phyloP scores from a whole-genome alignment of 75 land plant genomes.

The Cupressus sempervirens region DNA sequence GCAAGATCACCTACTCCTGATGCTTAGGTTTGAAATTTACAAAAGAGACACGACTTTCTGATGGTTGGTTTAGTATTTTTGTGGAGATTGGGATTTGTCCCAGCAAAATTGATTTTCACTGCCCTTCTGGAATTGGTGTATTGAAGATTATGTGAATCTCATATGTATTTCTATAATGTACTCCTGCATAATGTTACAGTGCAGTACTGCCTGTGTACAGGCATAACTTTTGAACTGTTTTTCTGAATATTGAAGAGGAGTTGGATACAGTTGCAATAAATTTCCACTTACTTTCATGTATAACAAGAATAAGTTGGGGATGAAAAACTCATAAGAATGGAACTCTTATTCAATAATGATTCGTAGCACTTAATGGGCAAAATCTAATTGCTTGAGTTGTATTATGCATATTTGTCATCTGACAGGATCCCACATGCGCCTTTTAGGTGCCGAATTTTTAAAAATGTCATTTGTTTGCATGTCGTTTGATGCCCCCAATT shows the following conservation, averaged over 20 bases:
- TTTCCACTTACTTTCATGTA: not conserved
- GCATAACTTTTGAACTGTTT: not conserved
- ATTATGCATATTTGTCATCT: no score
- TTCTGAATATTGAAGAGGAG: not conserved
- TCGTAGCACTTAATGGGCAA: no score
- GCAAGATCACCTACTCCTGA: constrained; percentile 24
- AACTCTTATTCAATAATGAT: no score
- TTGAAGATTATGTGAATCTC: not conserved
- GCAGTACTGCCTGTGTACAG: not conserved
- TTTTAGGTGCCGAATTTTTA: not conserved
- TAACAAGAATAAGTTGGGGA: not conserved
- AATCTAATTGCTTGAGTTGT: no score
- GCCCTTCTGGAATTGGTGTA: not conserved
- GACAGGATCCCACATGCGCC: no score
- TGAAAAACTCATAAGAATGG: not conserved
- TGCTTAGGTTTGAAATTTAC: not conserved
- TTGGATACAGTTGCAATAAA: not conserved
- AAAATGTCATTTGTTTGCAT: not conserved
- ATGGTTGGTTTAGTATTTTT: not conserved
- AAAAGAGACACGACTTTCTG: not conserved
- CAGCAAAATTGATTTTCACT: not conserved
- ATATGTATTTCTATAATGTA: not conserved
- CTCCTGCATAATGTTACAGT: not conserved
- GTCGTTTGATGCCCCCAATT: not conserved
- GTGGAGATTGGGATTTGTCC: not conserved